These are phyloP conservation scores for Phytophthora crassamura DNA, from an alignment of 352 stramenopile genomes.

Conservation along the genomic window DNA sequence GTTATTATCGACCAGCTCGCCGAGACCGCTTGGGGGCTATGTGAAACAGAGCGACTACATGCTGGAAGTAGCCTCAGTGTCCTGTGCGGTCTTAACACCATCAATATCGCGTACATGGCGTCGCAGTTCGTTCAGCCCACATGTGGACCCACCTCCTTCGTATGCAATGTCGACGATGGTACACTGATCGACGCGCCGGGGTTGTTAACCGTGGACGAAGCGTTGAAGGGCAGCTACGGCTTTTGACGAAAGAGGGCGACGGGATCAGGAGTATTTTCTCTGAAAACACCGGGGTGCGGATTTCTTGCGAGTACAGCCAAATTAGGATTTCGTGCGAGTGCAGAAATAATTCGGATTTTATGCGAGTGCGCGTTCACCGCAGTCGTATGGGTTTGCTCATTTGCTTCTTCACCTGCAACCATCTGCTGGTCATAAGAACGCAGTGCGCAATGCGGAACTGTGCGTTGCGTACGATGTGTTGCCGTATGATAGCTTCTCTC, in stretches of 20 bases:
- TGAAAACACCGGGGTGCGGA: constrained; percentile 27
- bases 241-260: constrained; percentile 29
- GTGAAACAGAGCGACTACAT: constrained; percentile 27
- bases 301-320: too few species aligned
- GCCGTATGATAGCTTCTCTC: too few species aligned
- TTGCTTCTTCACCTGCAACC: too few species aligned
- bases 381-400: too few species aligned
- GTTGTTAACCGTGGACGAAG: constrained; percentile 16
- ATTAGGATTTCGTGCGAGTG: too few species aligned
- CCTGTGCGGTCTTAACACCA: constrained; percentile 36
- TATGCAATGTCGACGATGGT: constrained; percentile 30
- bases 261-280: constrained; percentile 22
- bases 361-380: too few species aligned
- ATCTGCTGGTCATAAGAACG: too few species aligned
- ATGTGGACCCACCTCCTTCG: constrained; percentile 8
- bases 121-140: constrained; percentile 39
- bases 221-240: constrained; percentile 32
- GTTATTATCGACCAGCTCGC: constrained; percentile 26
- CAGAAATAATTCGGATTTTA: too few species aligned
- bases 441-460: too few species aligned
- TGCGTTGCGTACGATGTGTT: too few species aligned
- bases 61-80: constrained; percentile 37
- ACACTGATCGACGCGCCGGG: constrained; percentile 22
- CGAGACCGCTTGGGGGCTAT: constrained; percentile 4
- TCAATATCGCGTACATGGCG: constrained; percentile 33